These are phyloP conservation scores for Starmerella sirachaensis DNA, from an alignment of 805 yeast species.

Conservation along the genomic window DNA sequence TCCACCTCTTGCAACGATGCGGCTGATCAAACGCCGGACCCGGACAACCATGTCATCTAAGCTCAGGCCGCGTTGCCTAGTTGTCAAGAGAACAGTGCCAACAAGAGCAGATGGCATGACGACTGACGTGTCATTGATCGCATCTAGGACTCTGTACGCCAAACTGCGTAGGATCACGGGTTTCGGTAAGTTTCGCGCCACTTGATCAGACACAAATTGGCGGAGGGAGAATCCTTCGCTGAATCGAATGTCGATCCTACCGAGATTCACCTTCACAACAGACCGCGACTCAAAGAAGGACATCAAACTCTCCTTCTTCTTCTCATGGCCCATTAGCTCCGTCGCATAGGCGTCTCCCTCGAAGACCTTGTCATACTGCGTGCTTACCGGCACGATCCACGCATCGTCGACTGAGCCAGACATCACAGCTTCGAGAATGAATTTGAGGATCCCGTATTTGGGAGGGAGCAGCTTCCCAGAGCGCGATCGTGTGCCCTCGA, in stretches of 20 bases:
- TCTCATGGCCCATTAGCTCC: constrained; percentile 47
- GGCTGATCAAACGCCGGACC: constrained; percentile 29
- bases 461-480: constrained; percentile 55
- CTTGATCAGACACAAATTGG: constrained; percentile 26
- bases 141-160: constrained; percentile 43
- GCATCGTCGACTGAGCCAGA: constrained; percentile 33
- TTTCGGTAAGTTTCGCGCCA: constrained; percentile 16
- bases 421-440: constrained; percentile 36
- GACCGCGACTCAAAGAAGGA: constrained; percentile 29
- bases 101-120: constrained; percentile 45
- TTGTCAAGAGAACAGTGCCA: constrained; percentile 36
- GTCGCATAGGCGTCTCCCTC: constrained; percentile 44
- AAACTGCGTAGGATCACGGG: constrained; percentile 33
- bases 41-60: constrained; percentile 27
- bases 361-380: constrained; percentile 49
- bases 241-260: constrained; percentile 33
- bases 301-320: constrained; percentile 40
- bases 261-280: constrained; percentile 28
- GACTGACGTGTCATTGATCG: constrained; percentile 39
- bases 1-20: constrained; percentile 31
- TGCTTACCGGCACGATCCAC: constrained; percentile 43
- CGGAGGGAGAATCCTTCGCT: constrained; percentile 34
- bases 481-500: constrained; percentile 56
- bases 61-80: constrained; percentile 32
- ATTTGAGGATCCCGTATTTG: constrained; percentile 49